A percentile compares a stretch with the other conserved stretches of the same genome.
Conservation (phyloP, 1,284 basidiomycete species). For the Papiliotrema terrestris region DNA sequence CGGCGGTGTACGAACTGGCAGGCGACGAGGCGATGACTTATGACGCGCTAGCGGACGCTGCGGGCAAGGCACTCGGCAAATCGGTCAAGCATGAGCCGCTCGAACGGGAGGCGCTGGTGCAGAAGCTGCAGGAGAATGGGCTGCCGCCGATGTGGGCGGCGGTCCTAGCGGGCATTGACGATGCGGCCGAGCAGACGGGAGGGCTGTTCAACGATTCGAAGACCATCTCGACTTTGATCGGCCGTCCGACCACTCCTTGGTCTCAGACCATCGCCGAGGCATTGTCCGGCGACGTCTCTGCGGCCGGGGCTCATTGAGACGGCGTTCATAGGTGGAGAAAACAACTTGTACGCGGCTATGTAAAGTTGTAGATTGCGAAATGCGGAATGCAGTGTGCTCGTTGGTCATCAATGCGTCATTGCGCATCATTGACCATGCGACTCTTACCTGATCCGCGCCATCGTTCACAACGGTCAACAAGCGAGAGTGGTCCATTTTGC, state of each 20-base stretch:
- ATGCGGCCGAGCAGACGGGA: background rate
- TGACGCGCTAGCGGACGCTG: background rate
- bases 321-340: no score
- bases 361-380: no score
- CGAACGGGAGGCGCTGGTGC: background rate
- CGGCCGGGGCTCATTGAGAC: no score
- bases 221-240: background rate
- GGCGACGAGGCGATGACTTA: background rate
- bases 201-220: background rate
- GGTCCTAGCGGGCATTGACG: background rate
- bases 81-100: background rate
- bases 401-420: no score
- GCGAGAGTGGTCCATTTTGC: no score
- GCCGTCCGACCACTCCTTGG: background rate
- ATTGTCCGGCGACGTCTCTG: background rate
- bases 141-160: background rate
- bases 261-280: background rate
- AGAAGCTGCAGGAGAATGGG: slow-evolving; percentile 1
- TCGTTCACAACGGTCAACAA: no score
- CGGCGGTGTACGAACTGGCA: background rate
- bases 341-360: no score
- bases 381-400: no score
- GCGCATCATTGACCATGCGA: no score
- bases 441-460: no score
- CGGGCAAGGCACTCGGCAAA: background rate